phyloP scores from a whole-genome alignment of 176 grass and related monocot genomes.

The Areca catechu region DNA sequence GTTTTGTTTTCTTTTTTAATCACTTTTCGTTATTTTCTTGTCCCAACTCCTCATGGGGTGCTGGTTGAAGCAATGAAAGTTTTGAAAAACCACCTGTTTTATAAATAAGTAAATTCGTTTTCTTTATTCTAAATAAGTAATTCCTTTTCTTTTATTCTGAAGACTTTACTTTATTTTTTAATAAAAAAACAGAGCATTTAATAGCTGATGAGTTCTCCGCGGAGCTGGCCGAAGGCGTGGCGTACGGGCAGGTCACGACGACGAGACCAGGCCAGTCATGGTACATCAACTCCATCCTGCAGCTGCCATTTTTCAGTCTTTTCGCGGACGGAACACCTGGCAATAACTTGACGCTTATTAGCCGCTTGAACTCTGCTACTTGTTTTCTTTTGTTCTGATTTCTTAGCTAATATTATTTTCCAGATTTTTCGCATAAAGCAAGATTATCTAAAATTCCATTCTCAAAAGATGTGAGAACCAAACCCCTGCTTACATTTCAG shows the following conservation, averaged over 20 bases:
- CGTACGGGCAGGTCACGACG: constrained; percentile 85
- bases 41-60: too few relatives aligned
- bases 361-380: too few relatives aligned
- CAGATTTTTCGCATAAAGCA: constrained; percentile 92
- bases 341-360: too few relatives aligned
- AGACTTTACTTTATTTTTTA: not conserved
- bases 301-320: too few relatives aligned
- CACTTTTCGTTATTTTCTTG: too few relatives aligned
- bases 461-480: constrained; percentile 73
- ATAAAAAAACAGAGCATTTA: constrained; percentile 46
- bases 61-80: too few relatives aligned
- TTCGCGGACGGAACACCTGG: too few relatives aligned
- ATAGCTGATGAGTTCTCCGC: constrained; percentile 93
- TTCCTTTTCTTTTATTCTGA: constrained; percentile 2
- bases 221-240: constrained; percentile 75
- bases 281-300: constrained; percentile 17
- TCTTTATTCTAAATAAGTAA: not conserved
- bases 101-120: not conserved
- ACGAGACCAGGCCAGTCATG: constrained; percentile 82
- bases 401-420: not conserved
- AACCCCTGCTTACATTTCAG: not conserved
- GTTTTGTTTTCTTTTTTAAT: too few relatives aligned
- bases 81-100: too few relatives aligned
- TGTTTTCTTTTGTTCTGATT: too few relatives aligned
- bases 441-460: constrained; percentile 80